These are phyloP conservation scores for Ustulina deusta DNA, from an alignment of 2,329 filamentous ascomycete genomes.

Conservation along the genomic window DNA sequence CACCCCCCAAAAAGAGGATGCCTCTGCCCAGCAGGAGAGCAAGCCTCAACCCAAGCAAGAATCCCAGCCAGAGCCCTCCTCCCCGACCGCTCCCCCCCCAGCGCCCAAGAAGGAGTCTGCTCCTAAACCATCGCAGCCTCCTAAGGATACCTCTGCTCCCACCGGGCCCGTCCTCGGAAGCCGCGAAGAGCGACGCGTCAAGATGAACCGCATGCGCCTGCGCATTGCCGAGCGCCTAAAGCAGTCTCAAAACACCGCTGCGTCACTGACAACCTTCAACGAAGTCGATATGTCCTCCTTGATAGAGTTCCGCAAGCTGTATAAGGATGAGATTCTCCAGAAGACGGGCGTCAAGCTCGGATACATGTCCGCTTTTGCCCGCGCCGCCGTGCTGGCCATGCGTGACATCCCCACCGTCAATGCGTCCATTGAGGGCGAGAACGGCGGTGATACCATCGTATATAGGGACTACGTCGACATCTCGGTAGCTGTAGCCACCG, in stretches of 20 bases:
- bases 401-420: conserved; percentile 95
- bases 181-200: conserved; percentile 92
- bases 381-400: conserved; percentile 91
- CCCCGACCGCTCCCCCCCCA: conserved; percentile 51
- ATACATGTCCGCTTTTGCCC: conserved; percentile 99
- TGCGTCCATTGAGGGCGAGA: conserved; percentile 94
- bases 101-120: conserved; percentile 56
- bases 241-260: conserved; percentile 98
- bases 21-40: conserved; percentile 48
- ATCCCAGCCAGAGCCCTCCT: conserved; percentile 54
- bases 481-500: conserved; percentile 95
- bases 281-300: conserved; percentile 99
- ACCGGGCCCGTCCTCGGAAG: conserved; percentile 68
- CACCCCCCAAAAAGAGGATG: conserved; percentile 63
- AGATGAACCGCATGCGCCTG: conserved; percentile 99
- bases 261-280: conserved; percentile 97
- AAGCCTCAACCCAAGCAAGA: conserved; percentile 55
- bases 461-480: conserved; percentile 99
- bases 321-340: conserved; percentile 97
- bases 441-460: conserved; percentile 96
- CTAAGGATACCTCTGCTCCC: conserved; percentile 56
- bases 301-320: conserved; percentile 96
- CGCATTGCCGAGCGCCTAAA: conserved; percentile 97
- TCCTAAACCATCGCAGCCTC: conserved; percentile 54
- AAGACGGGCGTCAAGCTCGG: conserved; percentile 97